These are phyloP conservation scores for Arabidopsis hybrid DNA, from an alignment of 441 rosid species.

Conservation along the genomic window DNA sequence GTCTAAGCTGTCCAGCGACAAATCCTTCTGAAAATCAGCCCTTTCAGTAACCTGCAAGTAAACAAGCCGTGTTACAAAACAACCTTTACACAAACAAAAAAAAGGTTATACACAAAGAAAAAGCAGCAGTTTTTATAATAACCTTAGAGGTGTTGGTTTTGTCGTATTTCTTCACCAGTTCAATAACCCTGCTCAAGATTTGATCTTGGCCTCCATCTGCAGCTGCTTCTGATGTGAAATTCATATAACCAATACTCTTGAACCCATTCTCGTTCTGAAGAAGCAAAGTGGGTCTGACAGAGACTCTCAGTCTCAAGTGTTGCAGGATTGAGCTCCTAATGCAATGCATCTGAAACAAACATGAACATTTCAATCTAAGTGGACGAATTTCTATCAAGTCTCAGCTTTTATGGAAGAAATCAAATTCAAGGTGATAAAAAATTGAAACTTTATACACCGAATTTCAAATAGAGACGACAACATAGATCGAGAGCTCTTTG, in stretches of 20 bases:
- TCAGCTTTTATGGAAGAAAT: not conserved
- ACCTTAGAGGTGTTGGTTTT: constrained; percentile 74
- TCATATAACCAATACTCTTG: constrained; percentile 25
- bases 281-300: constrained; percentile 33
- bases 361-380: not conserved
- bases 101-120: not conserved
- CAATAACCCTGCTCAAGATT: constrained; percentile 59
- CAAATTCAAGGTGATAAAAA: not conserved
- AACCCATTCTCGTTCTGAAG: too few relatives aligned
- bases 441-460: not conserved
- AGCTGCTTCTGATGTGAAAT: constrained; percentile 47
- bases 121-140: not conserved
- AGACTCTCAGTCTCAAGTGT: constrained; percentile 52
- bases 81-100: not conserved
- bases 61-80: constrained; percentile 1
- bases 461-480: not conserved
- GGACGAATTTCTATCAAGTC: not conserved
- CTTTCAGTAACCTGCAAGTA: constrained; percentile 68
- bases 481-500: not conserved
- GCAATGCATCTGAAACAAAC: constrained; percentile 51
- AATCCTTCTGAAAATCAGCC: constrained; percentile 77
- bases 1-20: constrained; percentile 80
- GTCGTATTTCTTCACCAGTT: constrained; percentile 73
- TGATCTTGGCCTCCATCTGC: constrained; percentile 49
- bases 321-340: constrained; percentile 62